Base-by-base conservation (phyloP, 2,329 filamentous ascomycete species). In the Grosmannia serpens region DNA sequence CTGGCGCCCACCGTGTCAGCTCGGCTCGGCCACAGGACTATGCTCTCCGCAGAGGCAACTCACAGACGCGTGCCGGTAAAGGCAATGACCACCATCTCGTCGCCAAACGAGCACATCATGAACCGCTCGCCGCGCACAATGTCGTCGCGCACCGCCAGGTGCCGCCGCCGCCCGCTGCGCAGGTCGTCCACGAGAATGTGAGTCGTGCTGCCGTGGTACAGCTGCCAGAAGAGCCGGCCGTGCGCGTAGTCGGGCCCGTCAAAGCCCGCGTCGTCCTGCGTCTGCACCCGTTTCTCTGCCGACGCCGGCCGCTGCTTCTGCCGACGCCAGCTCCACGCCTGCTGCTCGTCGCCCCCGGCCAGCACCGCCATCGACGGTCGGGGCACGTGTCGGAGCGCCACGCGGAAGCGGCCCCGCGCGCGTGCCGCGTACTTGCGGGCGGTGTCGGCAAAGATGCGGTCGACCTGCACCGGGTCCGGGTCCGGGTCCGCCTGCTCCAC, bases 161-260 rank as follows among this genome's bases (percentile, higher is more conserved):
- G 54, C 2, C 31, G 17, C 1, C 62, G 60, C 17, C 33, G 24
- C 1, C 61, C 59, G 7, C 49, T 60, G 15, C 46, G 58, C 33
- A 65, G 51, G 47, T 62, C 53, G 35, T 65, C 62, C 20, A 65
- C 61, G 7, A 64, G 50, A 22, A 63, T 58, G 22, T 53, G 54
- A 1, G 60, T 55, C 24, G 51, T 35, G 47, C 27, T 26, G 6
- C 22, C 13, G 9, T 20, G 11, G 24, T 60, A 51, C 38, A 15
- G 38, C 53, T 63, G 55, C 62, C 62, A 65, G 2, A 57, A 58
- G 3, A 65, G 31, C 5, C 61, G 58, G 11, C 63, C 63, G 31
- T 65, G 26, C 17, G 60, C 55, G 41, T 62, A 64, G 3, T 61
- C 55, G 31, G 53, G 51, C 8, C 26, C 27, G 31, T n/a, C 22